Conservation (phyloP, 2,329 filamentous ascomycete species). For the Anthostomella pinea region DNA sequence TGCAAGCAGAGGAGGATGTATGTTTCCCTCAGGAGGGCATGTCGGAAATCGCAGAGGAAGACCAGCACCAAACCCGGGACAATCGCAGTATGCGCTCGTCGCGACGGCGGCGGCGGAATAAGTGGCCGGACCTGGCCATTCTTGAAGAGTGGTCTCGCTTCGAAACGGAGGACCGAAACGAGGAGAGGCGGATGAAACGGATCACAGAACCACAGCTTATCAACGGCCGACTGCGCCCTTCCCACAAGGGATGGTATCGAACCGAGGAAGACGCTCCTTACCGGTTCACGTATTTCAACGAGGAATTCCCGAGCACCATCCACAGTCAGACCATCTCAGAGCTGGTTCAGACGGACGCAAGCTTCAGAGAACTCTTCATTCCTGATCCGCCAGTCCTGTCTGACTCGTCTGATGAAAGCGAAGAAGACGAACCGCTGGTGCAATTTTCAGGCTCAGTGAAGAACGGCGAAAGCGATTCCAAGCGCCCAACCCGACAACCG, state of each 20-base stretch:
- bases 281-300: conserved; percentile 98
- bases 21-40: conserved; percentile 81
- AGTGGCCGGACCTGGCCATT: conserved; percentile 82
- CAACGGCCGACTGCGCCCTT: conserved; percentile 80
- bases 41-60: conserved; percentile 80
- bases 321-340: conserved; percentile 95
- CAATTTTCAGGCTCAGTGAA: conserved; percentile 25
- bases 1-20: conserved; percentile 79
- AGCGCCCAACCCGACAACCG: conserved; percentile 43
- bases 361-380: conserved; percentile 84
- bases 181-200: conserved; percentile 81
- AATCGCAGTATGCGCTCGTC: conserved; percentile 32
- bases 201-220: conserved; percentile 93
- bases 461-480: conserved; percentile 40
- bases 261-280: conserved; percentile 89
- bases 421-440: conserved; percentile 49
- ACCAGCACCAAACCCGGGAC: conserved; percentile 51
- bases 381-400: conserved; percentile 77
- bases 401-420: conserved; percentile 66
- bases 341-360: conserved; percentile 78
- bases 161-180: conserved; percentile 84
- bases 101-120: conserved; percentile 60
- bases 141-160: conserved; percentile 87
- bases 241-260: conserved; percentile 77
- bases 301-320: conserved; percentile 92